These are phyloP conservation scores for Catunica adiposa DNA, from an alignment of 2,329 filamentous ascomycete genomes.

Conservation along the genomic window DNA sequence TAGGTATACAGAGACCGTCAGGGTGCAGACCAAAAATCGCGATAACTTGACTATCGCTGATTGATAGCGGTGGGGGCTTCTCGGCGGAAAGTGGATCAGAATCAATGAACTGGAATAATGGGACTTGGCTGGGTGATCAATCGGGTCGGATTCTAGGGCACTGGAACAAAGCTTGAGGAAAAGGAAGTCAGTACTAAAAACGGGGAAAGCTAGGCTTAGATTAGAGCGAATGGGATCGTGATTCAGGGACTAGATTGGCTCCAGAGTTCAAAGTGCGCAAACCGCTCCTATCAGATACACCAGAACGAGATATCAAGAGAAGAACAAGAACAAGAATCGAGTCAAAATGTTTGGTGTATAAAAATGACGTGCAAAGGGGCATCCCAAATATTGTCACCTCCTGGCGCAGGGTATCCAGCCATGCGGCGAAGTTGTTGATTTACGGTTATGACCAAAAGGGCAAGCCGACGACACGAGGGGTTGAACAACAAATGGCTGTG, in stretches of 20 bases:
- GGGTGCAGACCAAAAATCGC: neutral
- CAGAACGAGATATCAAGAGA: constrained; percentile 1
- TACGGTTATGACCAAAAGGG: neutral
- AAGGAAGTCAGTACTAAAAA: neutral
- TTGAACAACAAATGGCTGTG: neutral
- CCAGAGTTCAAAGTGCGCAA: neutral
- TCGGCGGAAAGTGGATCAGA: neutral
- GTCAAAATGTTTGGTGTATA: neutral
- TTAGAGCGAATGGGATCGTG: neutral
- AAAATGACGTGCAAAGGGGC: neutral
- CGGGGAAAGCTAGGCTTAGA: neutral
- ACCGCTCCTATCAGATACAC: neutral
- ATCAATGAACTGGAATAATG: neutral
- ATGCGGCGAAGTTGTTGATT: neutral
- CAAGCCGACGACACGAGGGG: neutral
- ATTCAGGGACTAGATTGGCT: neutral
- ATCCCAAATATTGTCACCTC: neutral
- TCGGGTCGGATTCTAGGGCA: neutral
- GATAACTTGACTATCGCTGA: neutral
- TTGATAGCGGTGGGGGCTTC: neutral
- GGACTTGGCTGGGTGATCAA: neutral
- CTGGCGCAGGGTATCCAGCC: neutral
- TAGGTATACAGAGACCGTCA: neutral
- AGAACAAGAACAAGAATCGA: constrained; percentile 1
- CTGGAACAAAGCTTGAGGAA: neutral